Percentiles rank a stretch among this genome's conserved stretches.
Conservation (phyloP, 2,329 filamentous ascomycete species). For the Tolypocladium ovalisporum region DNA sequence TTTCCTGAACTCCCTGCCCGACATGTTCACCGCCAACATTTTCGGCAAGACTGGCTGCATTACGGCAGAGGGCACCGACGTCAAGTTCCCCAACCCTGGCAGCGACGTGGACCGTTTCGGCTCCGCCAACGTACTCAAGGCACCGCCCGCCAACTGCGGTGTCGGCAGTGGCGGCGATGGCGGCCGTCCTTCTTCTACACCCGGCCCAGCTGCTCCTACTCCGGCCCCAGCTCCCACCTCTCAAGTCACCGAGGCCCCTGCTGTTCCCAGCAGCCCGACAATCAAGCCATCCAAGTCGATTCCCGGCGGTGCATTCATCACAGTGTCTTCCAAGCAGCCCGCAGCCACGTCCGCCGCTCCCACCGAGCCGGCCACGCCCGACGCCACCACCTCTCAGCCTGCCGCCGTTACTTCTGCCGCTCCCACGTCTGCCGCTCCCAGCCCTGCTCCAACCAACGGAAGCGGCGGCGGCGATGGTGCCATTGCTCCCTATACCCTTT, state of each 20-base stretch:
- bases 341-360: constrained; percentile 3
- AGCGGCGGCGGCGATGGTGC: constrained; percentile 14
- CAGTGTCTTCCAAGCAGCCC: constrained; percentile 9
- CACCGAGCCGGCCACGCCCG: constrained; percentile 8
- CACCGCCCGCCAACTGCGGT: constrained; percentile 8
- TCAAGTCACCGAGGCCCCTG: neutral
- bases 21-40: constrained; percentile 66
- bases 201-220: constrained; percentile 1
- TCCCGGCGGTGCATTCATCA: constrained; percentile 31
- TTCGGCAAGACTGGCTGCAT: constrained; percentile 42
- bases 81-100: constrained; percentile 54
- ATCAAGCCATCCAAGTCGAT: constrained; percentile 3
- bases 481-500: constrained; percentile 31
- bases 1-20: constrained; percentile 53
- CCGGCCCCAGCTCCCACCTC: constrained; percentile 2
- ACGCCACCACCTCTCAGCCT: constrained; percentile 1
- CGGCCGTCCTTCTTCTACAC: constrained; percentile 6
- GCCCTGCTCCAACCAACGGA: constrained; percentile 2
- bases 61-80: constrained; percentile 37
- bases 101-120: constrained; percentile 38
- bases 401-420: constrained; percentile 8
- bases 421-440: constrained; percentile 8
- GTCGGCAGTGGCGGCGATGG: constrained; percentile 5
- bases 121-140: constrained; percentile 16
- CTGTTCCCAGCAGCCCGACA: neutral